Percentiles rank a stretch among this genome's conserved stretches.
phyloP scores from a whole-genome alignment of 257 asterid genomes.

The Pogostemon cablin region DNA sequence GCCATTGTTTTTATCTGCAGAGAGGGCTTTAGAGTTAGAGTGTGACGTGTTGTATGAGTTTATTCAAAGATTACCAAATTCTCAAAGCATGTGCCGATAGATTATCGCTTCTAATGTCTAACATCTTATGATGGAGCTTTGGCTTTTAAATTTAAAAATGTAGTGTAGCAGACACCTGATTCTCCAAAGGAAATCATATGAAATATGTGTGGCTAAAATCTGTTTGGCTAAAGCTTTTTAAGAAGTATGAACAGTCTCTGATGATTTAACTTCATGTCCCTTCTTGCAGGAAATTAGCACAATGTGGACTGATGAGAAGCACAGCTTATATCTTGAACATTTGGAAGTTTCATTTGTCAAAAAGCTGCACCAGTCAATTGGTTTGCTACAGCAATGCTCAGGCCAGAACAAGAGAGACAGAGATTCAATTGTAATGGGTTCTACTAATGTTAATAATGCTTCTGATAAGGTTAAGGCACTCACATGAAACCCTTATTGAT shows the following conservation, averaged over 20 bases:
- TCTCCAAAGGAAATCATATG: background rate
- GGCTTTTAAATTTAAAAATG: background rate
- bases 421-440: constrained; percentile 29
- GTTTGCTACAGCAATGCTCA: constrained; percentile 32
- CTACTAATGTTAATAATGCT: constrained; percentile 29
- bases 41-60: background rate
- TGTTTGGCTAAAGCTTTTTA: background rate
- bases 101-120: background rate
- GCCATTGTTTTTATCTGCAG: background rate
- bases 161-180: background rate
- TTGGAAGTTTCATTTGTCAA: constrained; percentile 76
- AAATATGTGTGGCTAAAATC: background rate
- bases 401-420: constrained; percentile 34
- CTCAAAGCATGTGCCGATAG: background rate
- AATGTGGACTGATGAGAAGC: constrained; percentile 79
- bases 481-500: constrained; percentile 27
- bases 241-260: background rate
- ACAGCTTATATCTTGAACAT: constrained; percentile 58
- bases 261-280: constrained; percentile 19
- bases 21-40: background rate
- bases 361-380: constrained; percentile 62
- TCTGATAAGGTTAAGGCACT: constrained; percentile 45
- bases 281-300: constrained; percentile 49
- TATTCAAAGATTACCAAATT: background rate
- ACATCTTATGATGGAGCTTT: background rate